phyloP scores from a whole-genome alignment of 352 stramenopile species.

The Globisporangium iwayamae region DNA sequence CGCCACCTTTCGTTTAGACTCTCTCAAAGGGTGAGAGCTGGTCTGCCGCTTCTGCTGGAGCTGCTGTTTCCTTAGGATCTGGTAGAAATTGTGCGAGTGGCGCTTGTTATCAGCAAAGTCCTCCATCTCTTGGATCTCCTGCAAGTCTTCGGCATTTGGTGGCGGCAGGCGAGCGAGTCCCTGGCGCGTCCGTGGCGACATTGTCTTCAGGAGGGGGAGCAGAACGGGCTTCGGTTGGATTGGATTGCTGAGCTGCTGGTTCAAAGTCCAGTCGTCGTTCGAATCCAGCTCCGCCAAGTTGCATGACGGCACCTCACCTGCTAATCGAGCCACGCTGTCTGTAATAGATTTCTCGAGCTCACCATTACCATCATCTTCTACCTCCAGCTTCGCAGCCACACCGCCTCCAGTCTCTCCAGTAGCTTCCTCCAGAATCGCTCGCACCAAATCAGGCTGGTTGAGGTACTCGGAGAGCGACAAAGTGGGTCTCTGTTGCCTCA shows the following conservation, averaged over 20 bases:
- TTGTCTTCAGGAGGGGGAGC: conserved; percentile 42
- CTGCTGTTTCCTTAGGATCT: conserved; percentile 22
- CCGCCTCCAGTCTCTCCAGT: neutral
- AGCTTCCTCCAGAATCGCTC: conserved; percentile 25
- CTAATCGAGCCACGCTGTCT: neutral
- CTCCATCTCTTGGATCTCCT: conserved; percentile 41
- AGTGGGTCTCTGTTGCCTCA: neutral
- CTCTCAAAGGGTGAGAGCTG: neutral
- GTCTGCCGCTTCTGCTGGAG: neutral
- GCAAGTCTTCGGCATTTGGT: conserved; percentile 29
- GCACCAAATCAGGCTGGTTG: conserved; percentile 38
- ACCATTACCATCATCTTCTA: neutral
- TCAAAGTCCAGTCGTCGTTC: neutral
- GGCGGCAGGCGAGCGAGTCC: conserved; percentile 37
- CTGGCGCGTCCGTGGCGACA: conserved; percentile 45
- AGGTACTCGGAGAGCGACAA: conserved; percentile 37
- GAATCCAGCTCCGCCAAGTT: neutral
- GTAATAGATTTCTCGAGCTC: neutral
- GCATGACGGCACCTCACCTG: neutral
- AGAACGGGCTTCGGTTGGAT: conserved; percentile 1
- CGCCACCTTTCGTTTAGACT: neutral
- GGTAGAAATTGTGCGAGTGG: conserved; percentile 32
- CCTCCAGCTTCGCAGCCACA: neutral
- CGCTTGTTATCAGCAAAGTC: conserved; percentile 25
- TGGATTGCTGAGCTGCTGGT: neutral